Percentiles rank a stretch among this genome's conserved stretches.
phyloP scores from a whole-genome alignment of 805 yeast genomes.

The Saturnispora galanensis region DNA sequence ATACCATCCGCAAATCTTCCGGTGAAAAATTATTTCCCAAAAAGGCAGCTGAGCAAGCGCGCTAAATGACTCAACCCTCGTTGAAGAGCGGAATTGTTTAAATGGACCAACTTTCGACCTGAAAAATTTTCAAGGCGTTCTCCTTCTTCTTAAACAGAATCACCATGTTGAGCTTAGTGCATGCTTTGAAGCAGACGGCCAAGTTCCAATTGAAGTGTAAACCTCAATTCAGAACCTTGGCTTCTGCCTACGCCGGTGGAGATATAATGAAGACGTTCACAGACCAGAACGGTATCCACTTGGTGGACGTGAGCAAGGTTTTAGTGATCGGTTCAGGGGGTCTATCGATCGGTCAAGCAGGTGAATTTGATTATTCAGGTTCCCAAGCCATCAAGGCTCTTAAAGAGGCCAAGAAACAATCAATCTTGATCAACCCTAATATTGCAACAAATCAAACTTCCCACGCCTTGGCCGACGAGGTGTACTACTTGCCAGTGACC shows the following conservation, averaged over 20 bases:
- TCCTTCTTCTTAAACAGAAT: no score
- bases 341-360: slow-evolving; percentile 97
- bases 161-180: no score
- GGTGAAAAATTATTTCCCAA: background rate
- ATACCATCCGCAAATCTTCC: background rate
- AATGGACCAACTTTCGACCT: no score
- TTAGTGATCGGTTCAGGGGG: slow-evolving; percentile 97
- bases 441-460: slow-evolving; percentile 98
- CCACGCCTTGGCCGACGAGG: slow-evolving; percentile 95
- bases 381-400: slow-evolving; percentile 98
- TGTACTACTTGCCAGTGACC: slow-evolving; percentile 94
- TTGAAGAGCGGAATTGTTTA: background rate
- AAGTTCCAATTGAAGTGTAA: background rate
- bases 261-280: slow-evolving; percentile 46
- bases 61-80: background rate
- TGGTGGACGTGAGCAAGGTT: slow-evolving; percentile 81
- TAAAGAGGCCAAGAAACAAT: slow-evolving; percentile 95
- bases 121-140: no score
- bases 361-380: slow-evolving; percentile 98
- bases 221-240: background rate
- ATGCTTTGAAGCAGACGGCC: slow-evolving; percentile 4
- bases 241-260: slow-evolving; percentile 47
- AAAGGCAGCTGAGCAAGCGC: background rate
- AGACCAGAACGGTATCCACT: slow-evolving; percentile 50
- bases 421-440: slow-evolving; percentile 92